Evolutionary conservation across 257 asterid genomes (phyloP), one percentile per base, ranked within the genome.

Genomic region (Linaria vulgaris): DNA sequence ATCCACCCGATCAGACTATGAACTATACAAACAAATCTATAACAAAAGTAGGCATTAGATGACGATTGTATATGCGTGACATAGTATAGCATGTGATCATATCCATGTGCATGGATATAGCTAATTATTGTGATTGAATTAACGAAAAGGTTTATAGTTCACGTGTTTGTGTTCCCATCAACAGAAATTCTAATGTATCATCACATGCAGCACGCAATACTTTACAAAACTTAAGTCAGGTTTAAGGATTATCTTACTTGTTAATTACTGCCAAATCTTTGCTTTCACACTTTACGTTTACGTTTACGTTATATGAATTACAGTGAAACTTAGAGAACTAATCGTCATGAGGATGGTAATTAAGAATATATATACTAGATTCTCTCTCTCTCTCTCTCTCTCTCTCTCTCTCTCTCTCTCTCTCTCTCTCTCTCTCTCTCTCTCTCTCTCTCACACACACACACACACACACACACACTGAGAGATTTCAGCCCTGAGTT

Each of bases 51-150:
- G 16, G n/a, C 6, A 27, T 27, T 27, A 12, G n/a, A 8, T 9
- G 4, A 19, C n/a, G 14, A 23, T 23, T 23, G 59, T 9, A 24
- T 12, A 14, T 13, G 11, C 9, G 27, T 24, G 1, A 9, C 31
- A 13, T n/a, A 6, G 23, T 16, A n/a, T 34, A 46, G 59, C 68
- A 63, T 63, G 68, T 48, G 68, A 49, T 31, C 68, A 63, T 48
- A n/a, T 63, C 21, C 68, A 63, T 49, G 34, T 61, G 67, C 45
- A n/a, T 25, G 46, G 31, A 41, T 61, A 24, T 46, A 16, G 9
- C 19, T 31, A 19, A 47, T 31, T 31, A 8, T 31, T 17, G 7
- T 14, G 62, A 25, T 16, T n/a, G 57, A 48, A 21, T 37, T 55
- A 21, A 25, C n/a, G n/a, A n/a, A n/a, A n/a, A n/a, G n/a, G n/a